Evolutionary conservation across 2,329 filamentous ascomycete genomes (phyloP).

Genomic region (Cadophora sp.): DNA sequence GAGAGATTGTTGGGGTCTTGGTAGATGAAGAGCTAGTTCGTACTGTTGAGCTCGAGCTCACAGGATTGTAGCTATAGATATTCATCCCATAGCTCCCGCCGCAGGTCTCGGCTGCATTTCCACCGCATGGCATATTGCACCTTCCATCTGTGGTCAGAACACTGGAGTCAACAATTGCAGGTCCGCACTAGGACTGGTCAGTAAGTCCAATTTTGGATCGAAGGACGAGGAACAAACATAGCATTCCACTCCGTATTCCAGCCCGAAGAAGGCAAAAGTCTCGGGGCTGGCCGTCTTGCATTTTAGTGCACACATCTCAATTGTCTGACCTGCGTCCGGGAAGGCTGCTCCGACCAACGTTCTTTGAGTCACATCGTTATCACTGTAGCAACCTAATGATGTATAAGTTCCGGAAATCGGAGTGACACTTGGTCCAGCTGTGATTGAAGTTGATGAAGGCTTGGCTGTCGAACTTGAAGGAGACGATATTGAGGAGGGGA

Average conservation of each 20-base stretch:
- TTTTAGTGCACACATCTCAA: slow-evolving; percentile 29
- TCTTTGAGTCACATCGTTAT: slow-evolving; percentile 17
- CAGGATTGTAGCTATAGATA: slow-evolving; percentile 5
- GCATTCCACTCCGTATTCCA: slow-evolving; percentile 41
- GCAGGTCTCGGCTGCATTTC: slow-evolving; percentile 11
- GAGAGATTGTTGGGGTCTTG: neutral
- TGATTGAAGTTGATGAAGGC: neutral
- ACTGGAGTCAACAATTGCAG: slow-evolving; percentile 16
- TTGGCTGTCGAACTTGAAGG: slow-evolving; percentile 2
- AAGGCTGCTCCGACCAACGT: slow-evolving; percentile 3
- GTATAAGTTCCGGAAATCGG: neutral
- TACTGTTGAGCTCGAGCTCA: neutral
- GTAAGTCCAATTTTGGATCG: neutral
- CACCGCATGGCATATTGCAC: slow-evolving; percentile 29
- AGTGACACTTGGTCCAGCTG: slow-evolving; percentile 3
- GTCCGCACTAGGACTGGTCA: slow-evolving; percentile 21
- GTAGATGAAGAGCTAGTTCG: neutral
- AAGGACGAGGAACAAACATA: neutral
- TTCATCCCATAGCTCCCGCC: slow-evolving; percentile 22
- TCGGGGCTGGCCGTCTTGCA: too few relatives aligned
- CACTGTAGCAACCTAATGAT: slow-evolving; percentile 11
- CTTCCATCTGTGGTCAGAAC: slow-evolving; percentile 18
- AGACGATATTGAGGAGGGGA: slow-evolving; percentile 6
- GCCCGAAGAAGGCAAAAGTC: slow-evolving; percentile 29
- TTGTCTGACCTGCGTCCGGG: slow-evolving; percentile 12